A percentile compares a stretch with the other conserved stretches of the same genome.
These are phyloP conservation scores for Mitragyna speciosa DNA, from an alignment of 257 asterid species.

Conservation along the genomic window DNA sequence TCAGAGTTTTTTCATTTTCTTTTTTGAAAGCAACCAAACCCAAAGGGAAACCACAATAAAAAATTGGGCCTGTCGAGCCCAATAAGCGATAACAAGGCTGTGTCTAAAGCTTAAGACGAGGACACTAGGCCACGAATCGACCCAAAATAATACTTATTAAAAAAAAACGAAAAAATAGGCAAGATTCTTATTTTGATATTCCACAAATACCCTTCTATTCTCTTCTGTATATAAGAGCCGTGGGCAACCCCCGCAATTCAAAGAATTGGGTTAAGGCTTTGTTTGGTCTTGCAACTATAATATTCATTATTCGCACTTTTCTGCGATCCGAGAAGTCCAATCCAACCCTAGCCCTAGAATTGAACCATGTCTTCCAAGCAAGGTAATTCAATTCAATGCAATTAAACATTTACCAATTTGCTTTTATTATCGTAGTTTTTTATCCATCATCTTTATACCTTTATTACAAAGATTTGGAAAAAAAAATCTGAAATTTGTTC, in stretches of 20 bases:
- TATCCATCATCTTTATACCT: background rate
- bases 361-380: conserved; percentile 38
- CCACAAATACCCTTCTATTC: background rate
- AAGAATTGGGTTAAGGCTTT: conserved; percentile 7
- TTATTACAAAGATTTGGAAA: background rate
- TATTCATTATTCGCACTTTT: background rate
- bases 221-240: background rate
- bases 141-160: no score
- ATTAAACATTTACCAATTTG: background rate
- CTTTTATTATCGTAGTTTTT: background rate
- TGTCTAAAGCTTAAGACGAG: no score
- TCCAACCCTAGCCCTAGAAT: conserved; percentile 23
- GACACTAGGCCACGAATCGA: no score
- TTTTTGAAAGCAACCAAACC: no score
- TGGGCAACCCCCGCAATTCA: background rate
- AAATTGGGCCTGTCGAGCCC: no score
- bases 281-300: background rate
- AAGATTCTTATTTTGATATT: background rate
- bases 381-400: conserved; percentile 17
- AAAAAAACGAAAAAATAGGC: background rate
- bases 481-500: background rate
- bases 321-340: conserved; percentile 4
- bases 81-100: no score
- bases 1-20: no score
- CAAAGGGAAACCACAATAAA: no score